A percentile compares a stretch with the other conserved stretches of the same genome.
Conservation (phyloP, 306 rosid species). For the Senna tora region DNA sequence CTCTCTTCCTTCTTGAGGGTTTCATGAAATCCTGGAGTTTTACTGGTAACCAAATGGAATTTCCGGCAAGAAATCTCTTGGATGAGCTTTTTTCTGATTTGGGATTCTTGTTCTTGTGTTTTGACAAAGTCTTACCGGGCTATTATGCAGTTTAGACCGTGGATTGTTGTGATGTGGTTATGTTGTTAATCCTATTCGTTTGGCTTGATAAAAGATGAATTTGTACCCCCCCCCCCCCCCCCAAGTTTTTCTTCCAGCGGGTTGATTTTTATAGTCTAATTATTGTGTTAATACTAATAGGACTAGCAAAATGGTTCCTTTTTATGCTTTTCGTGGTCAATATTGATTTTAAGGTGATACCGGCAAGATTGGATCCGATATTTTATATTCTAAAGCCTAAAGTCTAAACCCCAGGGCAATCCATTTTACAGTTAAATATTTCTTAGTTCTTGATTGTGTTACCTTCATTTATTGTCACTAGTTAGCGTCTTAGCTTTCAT, state of each 20-base stretch:
- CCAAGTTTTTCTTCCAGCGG: neutral
- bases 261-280: neutral
- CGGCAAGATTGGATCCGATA: neutral
- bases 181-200: neutral
- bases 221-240: neutral
- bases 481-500: too few relatives aligned
- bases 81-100: neutral
- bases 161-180: neutral
- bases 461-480: neutral
- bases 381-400: neutral
- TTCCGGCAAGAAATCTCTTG: neutral
- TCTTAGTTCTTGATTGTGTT: neutral
- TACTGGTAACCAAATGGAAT: neutral
- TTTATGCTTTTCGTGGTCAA: neutral
- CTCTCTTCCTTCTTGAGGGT: neutral
- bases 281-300: neutral
- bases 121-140: neutral
- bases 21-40: neutral
- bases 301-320: neutral
- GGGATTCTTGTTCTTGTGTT: neutral
- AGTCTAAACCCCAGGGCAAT: neutral
- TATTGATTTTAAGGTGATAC: constrained; percentile 1
- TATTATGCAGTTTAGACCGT: neutral
- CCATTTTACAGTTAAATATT: neutral
- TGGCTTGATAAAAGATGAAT: neutral